Conservation (phyloP, 495 filamentous ascomycete genomes). For the Aspergillus funiculosus region DNA sequence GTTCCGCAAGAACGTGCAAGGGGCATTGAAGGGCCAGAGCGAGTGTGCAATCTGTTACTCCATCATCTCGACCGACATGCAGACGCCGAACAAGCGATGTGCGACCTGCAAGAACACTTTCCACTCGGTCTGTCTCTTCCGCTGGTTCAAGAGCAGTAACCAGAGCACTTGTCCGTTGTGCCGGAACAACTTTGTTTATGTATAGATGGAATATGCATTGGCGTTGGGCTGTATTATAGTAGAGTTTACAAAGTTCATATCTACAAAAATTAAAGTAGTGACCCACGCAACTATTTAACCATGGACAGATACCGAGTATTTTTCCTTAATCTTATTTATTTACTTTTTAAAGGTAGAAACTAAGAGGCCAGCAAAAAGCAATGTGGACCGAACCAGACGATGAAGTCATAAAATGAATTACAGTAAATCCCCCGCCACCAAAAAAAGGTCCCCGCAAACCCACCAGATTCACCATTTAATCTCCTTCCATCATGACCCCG, state of each 20-base stretch:
- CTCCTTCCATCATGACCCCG: conserved; percentile 16
- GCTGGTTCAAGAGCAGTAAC: conserved; percentile 94
- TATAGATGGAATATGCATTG: conserved; percentile 21
- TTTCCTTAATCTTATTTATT: too few relatives aligned
- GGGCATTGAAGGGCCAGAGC: conserved; percentile 83
- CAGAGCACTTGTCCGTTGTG: conserved; percentile 86
- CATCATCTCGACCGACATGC: conserved; percentile 79
- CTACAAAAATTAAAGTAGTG: not conserved
- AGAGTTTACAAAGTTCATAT: not conserved
- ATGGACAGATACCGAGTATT: too few relatives aligned
- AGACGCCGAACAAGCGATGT: conserved; percentile 85
- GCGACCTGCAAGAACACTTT: conserved; percentile 91
- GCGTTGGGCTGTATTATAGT: conserved; percentile 12
- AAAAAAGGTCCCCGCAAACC: not conserved
- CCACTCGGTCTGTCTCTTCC: conserved; percentile 82
- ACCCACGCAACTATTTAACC: too few relatives aligned
- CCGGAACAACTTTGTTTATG: conserved; percentile 60
- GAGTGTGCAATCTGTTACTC: conserved; percentile 98
- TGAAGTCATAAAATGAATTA: too few relatives aligned
- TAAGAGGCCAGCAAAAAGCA: too few relatives aligned
- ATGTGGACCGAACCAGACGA: too few relatives aligned
- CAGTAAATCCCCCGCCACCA: too few relatives aligned
- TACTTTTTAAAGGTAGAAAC: too few relatives aligned
- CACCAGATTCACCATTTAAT: not conserved
- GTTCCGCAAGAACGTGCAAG: conserved; percentile 77